Base-by-base conservation (phyloP, 164 flowering plant species). In the Aristolochia contorta region DNA sequence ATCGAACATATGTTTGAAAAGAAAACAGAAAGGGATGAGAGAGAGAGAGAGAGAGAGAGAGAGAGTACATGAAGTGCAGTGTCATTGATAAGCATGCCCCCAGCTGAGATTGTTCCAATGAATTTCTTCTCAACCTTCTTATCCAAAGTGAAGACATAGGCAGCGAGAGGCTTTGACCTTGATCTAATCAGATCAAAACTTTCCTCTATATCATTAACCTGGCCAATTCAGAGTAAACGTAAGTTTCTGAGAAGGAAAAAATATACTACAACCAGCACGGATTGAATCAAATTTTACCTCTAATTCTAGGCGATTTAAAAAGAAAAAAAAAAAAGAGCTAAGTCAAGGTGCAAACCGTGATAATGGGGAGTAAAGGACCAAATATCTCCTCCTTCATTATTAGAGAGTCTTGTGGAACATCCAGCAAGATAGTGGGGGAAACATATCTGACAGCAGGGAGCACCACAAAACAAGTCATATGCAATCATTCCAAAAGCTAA, bases 341-440 rank as follows among this genome's bases (percentile, higher is more conserved):
- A 12, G n/a, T 62, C 22, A 16, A 18, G 16, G 37, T 59, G 55
- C 79, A 61, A 72, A 92, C 98, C 67, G 79, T 79, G 59, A 92
- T 0, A 60, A 92, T 92, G 57, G 98, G 96, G 65, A 89, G 94
- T 58, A 93, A 71, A 6, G 98, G 98, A 48, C 98, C 98, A 73
- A 89, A 89, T 62, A 92, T 87, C 78, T 92, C 96, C 67, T 89
- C 98, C 27, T 56, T 81, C 98, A 92, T 92, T 71, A 93, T 81
- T 73, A 82, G 53, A 60, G 96, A 84, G 59, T 93, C 85, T 57
- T 60, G 76, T 32, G 98, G 96, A 63, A 79, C 91, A 80, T 89
- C 97, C 68, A 89, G 64, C 68, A 93, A 69, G 52, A 93, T 57
- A 50, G 98, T 87, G 21, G 98, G 98, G 74, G 90, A 78, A 73